Evolutionary conservation across 169 alveolate species (phyloP).

Genomic region (Plasmodium ovale): DNA sequence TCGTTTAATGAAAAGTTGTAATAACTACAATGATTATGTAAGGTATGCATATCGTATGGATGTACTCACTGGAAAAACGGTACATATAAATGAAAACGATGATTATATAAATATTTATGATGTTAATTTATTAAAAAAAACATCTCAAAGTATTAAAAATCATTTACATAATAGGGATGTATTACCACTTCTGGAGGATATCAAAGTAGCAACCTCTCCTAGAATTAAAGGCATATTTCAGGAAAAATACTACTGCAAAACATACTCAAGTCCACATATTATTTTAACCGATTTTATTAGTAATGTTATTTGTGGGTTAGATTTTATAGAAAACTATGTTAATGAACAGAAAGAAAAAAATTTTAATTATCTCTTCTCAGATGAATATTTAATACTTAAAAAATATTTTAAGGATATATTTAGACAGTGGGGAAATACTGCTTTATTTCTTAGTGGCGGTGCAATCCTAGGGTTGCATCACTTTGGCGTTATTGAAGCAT

Average conservation of each 20-base stretch:
- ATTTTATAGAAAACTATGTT: conserved; percentile 57
- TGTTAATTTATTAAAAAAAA: conserved; percentile 68
- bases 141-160: conserved; percentile 39
- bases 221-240: conserved; percentile 49
- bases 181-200: conserved; percentile 52
- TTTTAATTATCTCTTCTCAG: conserved; percentile 21
- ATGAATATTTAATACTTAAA: conserved; percentile 60
- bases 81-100: conserved; percentile 63
- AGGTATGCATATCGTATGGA: conserved; percentile 72
- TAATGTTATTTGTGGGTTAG: conserved; percentile 38
- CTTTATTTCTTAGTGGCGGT: conserved; percentile 83
- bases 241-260: conserved; percentile 73
- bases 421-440: conserved; percentile 81
- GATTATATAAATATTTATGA: conserved; percentile 70
- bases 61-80: conserved; percentile 46
- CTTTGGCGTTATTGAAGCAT: conserved; percentile 80
- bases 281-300: conserved; percentile 53
- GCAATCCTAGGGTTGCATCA: conserved; percentile 82
- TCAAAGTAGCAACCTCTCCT: conserved; percentile 72
- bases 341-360: conserved; percentile 44
- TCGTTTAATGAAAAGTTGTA: conserved; percentile 37
- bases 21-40: conserved; percentile 44
- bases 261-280: conserved; percentile 66
- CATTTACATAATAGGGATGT: conserved; percentile 35
- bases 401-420: conserved; percentile 53